These are phyloP conservation scores for Colletotrichum musae DNA, from an alignment of 2,329 filamentous ascomycete genomes.

Conservation along the genomic window DNA sequence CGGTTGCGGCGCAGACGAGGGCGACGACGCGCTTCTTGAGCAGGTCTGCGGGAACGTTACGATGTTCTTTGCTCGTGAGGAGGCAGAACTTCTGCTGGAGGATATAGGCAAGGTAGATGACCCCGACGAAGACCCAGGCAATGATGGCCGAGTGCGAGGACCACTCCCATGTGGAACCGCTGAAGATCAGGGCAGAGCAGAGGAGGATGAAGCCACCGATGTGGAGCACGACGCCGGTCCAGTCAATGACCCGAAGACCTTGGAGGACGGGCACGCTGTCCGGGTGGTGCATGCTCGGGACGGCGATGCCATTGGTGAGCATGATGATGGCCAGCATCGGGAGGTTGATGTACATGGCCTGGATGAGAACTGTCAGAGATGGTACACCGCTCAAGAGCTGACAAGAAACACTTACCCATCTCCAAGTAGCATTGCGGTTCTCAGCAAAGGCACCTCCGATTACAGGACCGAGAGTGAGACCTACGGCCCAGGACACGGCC, in stretches of 20 bases:
- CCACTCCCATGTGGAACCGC: constrained; percentile 66
- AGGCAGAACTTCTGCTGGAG: constrained; percentile 62
- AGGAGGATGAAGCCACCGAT: constrained; percentile 53
- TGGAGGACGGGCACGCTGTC: constrained; percentile 38
- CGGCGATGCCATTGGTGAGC: constrained; percentile 59
- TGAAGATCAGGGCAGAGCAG: constrained; percentile 65
- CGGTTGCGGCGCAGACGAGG: constrained; percentile 59
- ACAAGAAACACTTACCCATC: constrained; percentile 47
- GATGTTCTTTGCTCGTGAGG: constrained; percentile 57
- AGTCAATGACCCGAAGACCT: constrained; percentile 49
- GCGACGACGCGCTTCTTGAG: constrained; percentile 54
- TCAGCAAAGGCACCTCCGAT: constrained; percentile 52
- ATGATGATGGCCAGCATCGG: constrained; percentile 55
- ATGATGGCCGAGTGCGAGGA: constrained; percentile 58
- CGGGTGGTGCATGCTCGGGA: constrained; percentile 53
- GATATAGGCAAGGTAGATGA: constrained; percentile 59
- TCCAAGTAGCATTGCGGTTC: constrained; percentile 55
- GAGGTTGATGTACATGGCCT: constrained; percentile 68
- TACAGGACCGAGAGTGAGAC: constrained; percentile 43
- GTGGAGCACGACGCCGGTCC: constrained; percentile 49
- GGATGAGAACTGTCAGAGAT: background rate
- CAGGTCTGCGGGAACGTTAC: constrained; percentile 62
- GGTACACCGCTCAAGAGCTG: background rate
- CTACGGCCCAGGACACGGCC: constrained; percentile 47
- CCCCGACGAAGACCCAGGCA: constrained; percentile 61